Conservation (phyloP, 345 rosid genomes). For the Populus euphratica region DNA sequence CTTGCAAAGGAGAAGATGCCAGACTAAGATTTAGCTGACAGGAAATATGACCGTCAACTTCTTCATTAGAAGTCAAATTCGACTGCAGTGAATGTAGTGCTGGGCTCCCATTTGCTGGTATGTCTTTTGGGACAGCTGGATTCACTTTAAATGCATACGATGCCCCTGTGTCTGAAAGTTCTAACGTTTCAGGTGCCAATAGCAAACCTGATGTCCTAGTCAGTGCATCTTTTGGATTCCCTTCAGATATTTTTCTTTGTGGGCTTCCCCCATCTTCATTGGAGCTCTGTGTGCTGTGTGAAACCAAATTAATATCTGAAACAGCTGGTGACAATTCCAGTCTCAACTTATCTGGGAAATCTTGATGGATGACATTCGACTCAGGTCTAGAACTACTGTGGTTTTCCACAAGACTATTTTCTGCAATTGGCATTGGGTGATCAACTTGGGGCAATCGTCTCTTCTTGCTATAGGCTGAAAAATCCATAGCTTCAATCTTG, state of each 20-base stretch:
- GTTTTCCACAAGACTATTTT: slow-evolving; percentile 56
- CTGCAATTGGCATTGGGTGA: slow-evolving; percentile 49
- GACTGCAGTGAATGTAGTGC: slow-evolving; percentile 39
- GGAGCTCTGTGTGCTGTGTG: slow-evolving; percentile 78
- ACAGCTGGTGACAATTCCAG: slow-evolving; percentile 77
- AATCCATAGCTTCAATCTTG: slow-evolving; percentile 65
- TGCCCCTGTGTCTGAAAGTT: slow-evolving; percentile 81
- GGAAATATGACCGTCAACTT: slow-evolving; percentile 61
- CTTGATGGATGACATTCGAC: slow-evolving; percentile 54
- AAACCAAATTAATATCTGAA: slow-evolving; percentile 79
- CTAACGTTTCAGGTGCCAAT: slow-evolving; percentile 56
- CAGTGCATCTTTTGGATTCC: slow-evolving; percentile 42
- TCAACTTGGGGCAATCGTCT: slow-evolving; percentile 70
- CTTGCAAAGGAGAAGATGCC: slow-evolving; percentile 74
- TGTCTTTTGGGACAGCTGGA: slow-evolving; percentile 39
- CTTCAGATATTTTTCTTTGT: slow-evolving; percentile 40
- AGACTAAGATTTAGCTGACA: slow-evolving; percentile 79
- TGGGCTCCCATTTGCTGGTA: slow-evolving; percentile 36
- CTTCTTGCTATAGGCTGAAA: slow-evolving; percentile 70
- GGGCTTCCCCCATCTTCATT: slow-evolving; percentile 60
- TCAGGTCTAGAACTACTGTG: slow-evolving; percentile 57
- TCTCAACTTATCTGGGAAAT: slow-evolving; percentile 69
- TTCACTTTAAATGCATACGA: slow-evolving; percentile 44
- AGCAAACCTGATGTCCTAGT: slow-evolving; percentile 46
- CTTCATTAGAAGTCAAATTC: slow-evolving; percentile 51